Evolutionary conservation across 495 filamentous ascomycete species (phyloP).

Genomic region (Neurospora tetrasperma): DNA sequence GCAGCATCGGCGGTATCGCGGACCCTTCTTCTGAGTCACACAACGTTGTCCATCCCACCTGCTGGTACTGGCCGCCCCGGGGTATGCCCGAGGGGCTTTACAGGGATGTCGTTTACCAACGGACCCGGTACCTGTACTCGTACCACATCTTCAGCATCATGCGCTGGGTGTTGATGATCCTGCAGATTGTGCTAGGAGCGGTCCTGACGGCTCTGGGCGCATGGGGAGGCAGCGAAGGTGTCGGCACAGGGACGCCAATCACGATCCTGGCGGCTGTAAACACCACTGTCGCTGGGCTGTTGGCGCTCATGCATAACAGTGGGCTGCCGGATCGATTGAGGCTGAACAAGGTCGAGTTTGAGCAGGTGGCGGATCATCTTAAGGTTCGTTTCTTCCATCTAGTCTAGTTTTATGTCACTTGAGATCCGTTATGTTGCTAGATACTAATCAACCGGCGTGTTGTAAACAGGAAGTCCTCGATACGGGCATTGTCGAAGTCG

Average conservation of each 20-base stretch:
- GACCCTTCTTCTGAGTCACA: conserved; percentile 30
- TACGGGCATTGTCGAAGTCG: conserved; percentile 30
- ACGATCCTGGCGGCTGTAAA: conserved; percentile 39
- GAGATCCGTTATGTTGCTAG: neutral
- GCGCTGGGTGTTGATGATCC: conserved; percentile 32
- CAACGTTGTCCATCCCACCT: conserved; percentile 29
- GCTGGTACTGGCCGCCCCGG: conserved; percentile 33
- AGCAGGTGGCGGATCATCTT: conserved; percentile 35
- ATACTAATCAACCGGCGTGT: neutral
- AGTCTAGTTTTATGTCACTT: neutral
- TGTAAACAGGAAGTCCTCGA: conserved; percentile 28
- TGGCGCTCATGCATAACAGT: conserved; percentile 42
- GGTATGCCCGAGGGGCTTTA: conserved; percentile 37
- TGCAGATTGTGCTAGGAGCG: conserved; percentile 35
- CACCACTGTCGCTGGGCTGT: conserved; percentile 37
- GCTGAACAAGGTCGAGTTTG: conserved; percentile 34
- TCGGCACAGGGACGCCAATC: conserved; percentile 23
- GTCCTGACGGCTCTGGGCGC: conserved; percentile 36
- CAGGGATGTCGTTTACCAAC: conserved; percentile 30
- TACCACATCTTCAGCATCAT: conserved; percentile 25
- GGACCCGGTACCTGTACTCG: conserved; percentile 27
- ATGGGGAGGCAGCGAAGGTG: conserved; percentile 11
- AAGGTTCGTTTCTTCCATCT: conserved; percentile 16
- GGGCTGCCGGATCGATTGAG: conserved; percentile 40
- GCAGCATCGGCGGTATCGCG: conserved; percentile 34